phyloP scores from a whole-genome alignment of 495 filamentous ascomycete genomes.

The Penicillium taxi region DNA sequence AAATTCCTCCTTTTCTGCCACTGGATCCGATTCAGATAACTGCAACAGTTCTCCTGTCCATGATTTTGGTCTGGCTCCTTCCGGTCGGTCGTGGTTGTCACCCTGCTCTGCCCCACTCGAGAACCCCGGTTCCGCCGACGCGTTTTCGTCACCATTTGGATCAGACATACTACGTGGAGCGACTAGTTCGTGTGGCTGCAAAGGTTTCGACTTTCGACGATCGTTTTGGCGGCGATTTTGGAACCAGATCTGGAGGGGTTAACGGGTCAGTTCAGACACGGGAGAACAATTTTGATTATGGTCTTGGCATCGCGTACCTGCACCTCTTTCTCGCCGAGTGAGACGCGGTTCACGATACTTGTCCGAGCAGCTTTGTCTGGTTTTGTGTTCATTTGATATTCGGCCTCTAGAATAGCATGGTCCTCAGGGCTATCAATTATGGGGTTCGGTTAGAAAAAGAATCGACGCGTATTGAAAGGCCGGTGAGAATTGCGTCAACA shows the following conservation, averaged over 20 bases:
- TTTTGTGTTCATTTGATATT: constrained; percentile 78
- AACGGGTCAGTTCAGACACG: constrained; percentile 9
- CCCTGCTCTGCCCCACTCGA: constrained; percentile 28
- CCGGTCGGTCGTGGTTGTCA: constrained; percentile 17
- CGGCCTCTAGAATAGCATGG: constrained; percentile 81
- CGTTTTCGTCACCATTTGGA: constrained; percentile 43
- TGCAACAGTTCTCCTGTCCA: constrained; percentile 23
- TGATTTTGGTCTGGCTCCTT: constrained; percentile 13
- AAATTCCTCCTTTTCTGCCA: constrained; percentile 21
- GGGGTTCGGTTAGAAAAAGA: constrained; percentile 1
- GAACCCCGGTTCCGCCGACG: constrained; percentile 26
- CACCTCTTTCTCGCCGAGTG: constrained; percentile 93
- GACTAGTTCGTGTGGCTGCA: constrained; percentile 72
- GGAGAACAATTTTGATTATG: constrained; percentile 18
- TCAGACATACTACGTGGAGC: constrained; percentile 42
- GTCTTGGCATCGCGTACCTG: constrained; percentile 59
- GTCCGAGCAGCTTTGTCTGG: constrained; percentile 85
- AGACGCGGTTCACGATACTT: constrained; percentile 74
- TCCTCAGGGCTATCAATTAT: constrained; percentile 63
- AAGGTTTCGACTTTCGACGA: constrained; percentile 79
- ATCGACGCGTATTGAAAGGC: constrained; percentile 7
- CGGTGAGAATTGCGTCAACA: constrained; percentile 3
- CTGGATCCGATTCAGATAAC: constrained; percentile 25
- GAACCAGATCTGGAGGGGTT: constrained; percentile 81
- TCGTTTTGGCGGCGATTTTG: constrained; percentile 95